phyloP scores from a whole-genome alignment of 306 rosid species.

The Prunus mume region DNA sequence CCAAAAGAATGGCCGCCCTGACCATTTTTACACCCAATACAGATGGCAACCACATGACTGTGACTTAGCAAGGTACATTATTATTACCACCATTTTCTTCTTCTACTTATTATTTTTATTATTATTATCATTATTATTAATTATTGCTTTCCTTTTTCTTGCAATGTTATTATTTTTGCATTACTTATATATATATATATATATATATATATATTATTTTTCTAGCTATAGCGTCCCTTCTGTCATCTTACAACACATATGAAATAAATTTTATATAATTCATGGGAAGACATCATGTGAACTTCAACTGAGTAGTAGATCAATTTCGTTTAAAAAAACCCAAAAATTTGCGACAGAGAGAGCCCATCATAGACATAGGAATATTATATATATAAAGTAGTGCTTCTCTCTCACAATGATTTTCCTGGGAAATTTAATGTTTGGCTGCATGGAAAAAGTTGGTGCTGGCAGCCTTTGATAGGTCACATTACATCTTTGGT shows the following conservation, averaged over 20 bases:
- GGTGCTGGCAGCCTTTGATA: constrained; percentile 11
- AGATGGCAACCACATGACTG: constrained; percentile 81
- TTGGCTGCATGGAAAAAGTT: constrained; percentile 7
- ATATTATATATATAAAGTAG: background rate
- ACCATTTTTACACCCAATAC: constrained; percentile 54
- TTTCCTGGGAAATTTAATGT: background rate
- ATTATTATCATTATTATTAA: background rate
- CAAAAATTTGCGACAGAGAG: background rate
- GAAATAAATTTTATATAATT: no score
- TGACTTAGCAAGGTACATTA: constrained; percentile 48
- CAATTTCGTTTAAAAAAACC: no score
- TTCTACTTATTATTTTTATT: background rate
- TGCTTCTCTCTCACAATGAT: background rate
- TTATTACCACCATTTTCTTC: background rate
- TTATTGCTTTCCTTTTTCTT: background rate
- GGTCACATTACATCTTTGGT: background rate
- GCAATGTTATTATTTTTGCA: no score
- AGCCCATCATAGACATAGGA: background rate
- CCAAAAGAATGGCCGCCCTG: constrained; percentile 70
- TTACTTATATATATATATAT: no score
- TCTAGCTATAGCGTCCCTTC: no score
- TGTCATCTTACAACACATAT: background rate
- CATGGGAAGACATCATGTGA: no score
- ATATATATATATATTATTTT: no score
- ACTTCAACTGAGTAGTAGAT: no score